These are phyloP conservation scores for Trichoderma sp. DNA, from an alignment of 2,329 filamentous ascomycete species.

Conservation along the genomic window DNA sequence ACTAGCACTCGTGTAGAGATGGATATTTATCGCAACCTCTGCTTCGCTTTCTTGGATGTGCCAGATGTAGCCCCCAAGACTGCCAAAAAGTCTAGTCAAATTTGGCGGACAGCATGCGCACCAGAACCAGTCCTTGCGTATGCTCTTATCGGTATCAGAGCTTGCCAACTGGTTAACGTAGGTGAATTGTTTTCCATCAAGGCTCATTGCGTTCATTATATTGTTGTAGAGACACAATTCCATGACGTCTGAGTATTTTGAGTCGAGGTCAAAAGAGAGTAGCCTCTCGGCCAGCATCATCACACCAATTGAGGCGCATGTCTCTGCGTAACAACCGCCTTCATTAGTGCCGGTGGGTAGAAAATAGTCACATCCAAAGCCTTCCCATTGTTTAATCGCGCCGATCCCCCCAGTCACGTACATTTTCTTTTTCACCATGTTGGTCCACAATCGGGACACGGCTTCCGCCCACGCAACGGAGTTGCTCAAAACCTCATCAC, in stretches of 20 bases:
- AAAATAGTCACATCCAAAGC: conserved; percentile 4
- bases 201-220: background rate
- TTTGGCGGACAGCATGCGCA: conserved; percentile 11
- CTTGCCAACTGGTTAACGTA: background rate
- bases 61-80: background rate
- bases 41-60: background rate
- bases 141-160: background rate
- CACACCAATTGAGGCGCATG: background rate
- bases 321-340: conserved; percentile 3
- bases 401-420: conserved; percentile 2
- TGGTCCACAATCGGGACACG: background rate
- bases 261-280: background rate
- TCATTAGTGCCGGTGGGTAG: background rate
- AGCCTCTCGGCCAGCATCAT: conserved; percentile 6
- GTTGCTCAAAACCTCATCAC: background rate
- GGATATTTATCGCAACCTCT: background rate
- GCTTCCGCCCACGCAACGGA: background rate
- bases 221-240: conserved; percentile 1
- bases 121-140: conserved; percentile 1
- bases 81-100: background rate
- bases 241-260: background rate
- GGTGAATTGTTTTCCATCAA: conserved; percentile 2
- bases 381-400: conserved; percentile 10
- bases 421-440: conserved; percentile 5
- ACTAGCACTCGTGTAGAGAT: background rate